Conservation (phyloP, 108 stramenopile species). For the Cyclotella kingstonii region DNA sequence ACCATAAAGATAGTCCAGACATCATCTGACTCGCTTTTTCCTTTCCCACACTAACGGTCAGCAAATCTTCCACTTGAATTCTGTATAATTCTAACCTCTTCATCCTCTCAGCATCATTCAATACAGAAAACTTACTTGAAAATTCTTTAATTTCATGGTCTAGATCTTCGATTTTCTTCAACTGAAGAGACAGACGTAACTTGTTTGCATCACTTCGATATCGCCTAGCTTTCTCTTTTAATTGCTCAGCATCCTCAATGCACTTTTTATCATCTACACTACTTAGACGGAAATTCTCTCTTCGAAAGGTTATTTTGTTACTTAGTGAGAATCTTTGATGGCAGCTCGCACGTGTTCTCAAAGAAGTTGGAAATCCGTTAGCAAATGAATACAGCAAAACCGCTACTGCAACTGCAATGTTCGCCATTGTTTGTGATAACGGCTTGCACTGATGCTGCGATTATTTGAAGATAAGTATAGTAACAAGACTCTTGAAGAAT, state of each 20-base stretch:
- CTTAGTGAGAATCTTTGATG: too few species aligned
- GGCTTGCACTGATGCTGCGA: too few species aligned
- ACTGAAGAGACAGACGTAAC: conserved; percentile 16
- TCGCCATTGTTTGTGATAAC: too few species aligned
- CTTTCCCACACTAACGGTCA: background rate
- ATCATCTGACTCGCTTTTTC: background rate
- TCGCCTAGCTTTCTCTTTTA: conserved; percentile 39
- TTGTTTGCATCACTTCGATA: conserved; percentile 34
- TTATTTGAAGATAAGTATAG: too few species aligned
- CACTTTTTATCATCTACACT: background rate
- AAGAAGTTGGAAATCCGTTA: too few species aligned
- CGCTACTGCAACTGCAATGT: too few species aligned
- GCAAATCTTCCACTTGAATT: background rate
- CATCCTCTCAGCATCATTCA: conserved; percentile 1
- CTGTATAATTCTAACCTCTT: background rate
- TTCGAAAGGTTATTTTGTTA: too few species aligned
- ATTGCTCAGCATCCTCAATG: conserved; percentile 23
- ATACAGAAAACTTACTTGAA: background rate
- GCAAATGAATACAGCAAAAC: too few species aligned
- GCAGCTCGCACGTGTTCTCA: too few species aligned
- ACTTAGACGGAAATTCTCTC: too few species aligned
- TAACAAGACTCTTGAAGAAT: too few species aligned
- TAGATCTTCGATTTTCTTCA: conserved; percentile 28
- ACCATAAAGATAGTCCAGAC: too few species aligned
- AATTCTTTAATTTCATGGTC: conserved; percentile 21